These are phyloP conservation scores for Cryptosporidium xiaoi DNA, from an alignment of 169 alveolate species.

Conservation along the genomic window DNA sequence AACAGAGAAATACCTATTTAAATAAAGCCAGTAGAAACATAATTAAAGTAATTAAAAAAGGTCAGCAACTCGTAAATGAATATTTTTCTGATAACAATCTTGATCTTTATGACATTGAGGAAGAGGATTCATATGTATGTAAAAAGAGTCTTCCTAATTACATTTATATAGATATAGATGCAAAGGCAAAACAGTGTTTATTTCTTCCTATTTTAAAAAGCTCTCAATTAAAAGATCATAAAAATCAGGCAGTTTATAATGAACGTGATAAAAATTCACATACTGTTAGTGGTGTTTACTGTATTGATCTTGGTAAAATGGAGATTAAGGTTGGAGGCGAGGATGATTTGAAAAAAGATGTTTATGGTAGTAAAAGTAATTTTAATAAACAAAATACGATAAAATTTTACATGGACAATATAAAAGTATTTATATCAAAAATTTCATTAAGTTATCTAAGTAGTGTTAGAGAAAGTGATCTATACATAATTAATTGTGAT, in stretches of 20 bases:
- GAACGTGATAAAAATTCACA: neutral
- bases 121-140: neutral
- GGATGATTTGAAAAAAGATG: too few relatives aligned
- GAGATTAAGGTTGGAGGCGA: constrained; percentile 4
- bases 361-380: neutral
- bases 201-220: constrained; percentile 26
- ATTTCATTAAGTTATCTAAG: constrained; percentile 18
- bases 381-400: neutral
- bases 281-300: neutral
- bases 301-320: constrained; percentile 3
- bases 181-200: constrained; percentile 39
- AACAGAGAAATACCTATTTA: constrained; percentile 32
- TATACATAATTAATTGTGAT: constrained; percentile 1
- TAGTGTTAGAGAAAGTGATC: constrained; percentile 17
- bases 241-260: neutral
- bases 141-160: constrained; percentile 18
- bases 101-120: neutral
- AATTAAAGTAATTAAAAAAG: constrained; percentile 35
- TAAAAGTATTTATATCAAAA: constrained; percentile 9
- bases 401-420: constrained; percentile 20
- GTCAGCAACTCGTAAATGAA: constrained; percentile 34
- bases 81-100: constrained; percentile 10
- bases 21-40: constrained; percentile 45
- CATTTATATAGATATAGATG: constrained; percentile 29
- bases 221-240: neutral